Evolutionary conservation across 202 grass and related monocot species (phyloP), one percentile per base, ranked within the genome.

Genomic region (Saccharum hybrid): DNA sequence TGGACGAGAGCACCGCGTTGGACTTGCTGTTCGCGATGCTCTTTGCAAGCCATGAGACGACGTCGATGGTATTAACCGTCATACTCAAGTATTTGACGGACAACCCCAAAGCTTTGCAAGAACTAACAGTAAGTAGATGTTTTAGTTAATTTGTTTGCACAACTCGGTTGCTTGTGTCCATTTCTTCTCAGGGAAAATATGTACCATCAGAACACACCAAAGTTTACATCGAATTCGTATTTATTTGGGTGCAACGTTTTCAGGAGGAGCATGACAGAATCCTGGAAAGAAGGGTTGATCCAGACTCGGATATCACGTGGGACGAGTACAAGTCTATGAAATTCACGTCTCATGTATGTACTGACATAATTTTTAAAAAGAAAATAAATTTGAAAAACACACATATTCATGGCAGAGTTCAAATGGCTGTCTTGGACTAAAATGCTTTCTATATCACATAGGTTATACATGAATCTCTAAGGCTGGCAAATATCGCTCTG

Each of bases 241-340:
- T 56, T 56, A 56, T 21, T 56, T 21, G 6, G 1, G 0, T 19
- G 6, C 0, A 18, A 21, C 9, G 7, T 59, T 87, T 69, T 8
- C 68, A 90, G 85, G 81, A 84, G 72, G 89, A 87, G 65, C 85
- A 84, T 3, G 34, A 90, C 22, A 1, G 28, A 15, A 87, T 90
- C 6, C 65, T 16, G 3, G 71, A 64, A 34, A 54, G 61, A 23
- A 83, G 39, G 45, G n/a, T 0, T 0, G 10, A 90, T n/a, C 85
- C 77, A 26, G 57, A 81, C 7, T 84, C 80, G 1, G n/a, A 60
- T 23, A 66, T 87, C 43, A 90, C 84, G 21, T 90, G 89, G 85
- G 66, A 66, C 37, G 84, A 90, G 78, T 87, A 90, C 71, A 87
- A 84, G 42, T 68, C 77, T 16, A 87, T 90, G 89, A 81, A 81